Percentiles rank a stretch among this genome's conserved stretches.
These are phyloP conservation scores for Peziza echinospora DNA, from an alignment of 495 filamentous ascomycete genomes.

Conservation along the genomic window DNA sequence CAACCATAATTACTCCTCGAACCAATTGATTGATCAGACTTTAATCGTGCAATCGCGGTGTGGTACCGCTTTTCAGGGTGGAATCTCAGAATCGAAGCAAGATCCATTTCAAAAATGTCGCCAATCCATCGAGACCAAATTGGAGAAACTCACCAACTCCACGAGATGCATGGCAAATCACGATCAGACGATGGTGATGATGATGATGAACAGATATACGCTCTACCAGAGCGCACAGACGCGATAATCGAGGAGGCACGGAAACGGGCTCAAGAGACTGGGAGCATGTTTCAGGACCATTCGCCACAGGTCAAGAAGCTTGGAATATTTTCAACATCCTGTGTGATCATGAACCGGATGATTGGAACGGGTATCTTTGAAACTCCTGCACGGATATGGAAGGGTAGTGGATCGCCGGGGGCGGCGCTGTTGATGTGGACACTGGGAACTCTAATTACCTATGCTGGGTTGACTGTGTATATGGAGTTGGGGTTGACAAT, in stretches of 20 bases:
- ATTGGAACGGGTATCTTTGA: constrained; percentile 26
- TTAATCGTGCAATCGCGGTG: too few relatives aligned
- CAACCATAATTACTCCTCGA: too few relatives aligned
- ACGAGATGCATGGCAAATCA: too few relatives aligned
- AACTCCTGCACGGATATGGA: constrained; percentile 28
- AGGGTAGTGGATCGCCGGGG: constrained; percentile 28
- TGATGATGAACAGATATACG: constrained; percentile 7
- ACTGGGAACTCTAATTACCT: constrained; percentile 22
- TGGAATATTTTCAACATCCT: constrained; percentile 24
- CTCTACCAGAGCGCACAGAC: too few relatives aligned
- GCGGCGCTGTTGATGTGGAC: constrained; percentile 23
- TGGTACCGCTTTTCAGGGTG: too few relatives aligned
- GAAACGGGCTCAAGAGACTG: neutral
- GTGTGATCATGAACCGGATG: constrained; percentile 22
- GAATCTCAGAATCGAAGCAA: too few relatives aligned
- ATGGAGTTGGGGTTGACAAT: constrained; percentile 27
- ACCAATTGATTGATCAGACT: too few relatives aligned
- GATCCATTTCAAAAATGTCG: constrained; percentile 11
- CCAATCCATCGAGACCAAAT: constrained; percentile 2
- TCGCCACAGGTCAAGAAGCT: constrained; percentile 9
- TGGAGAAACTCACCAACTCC: constrained; percentile 2
- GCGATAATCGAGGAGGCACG: neutral
- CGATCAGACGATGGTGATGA: constrained; percentile 5
- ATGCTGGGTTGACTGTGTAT: constrained; percentile 26
- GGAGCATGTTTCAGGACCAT: neutral